Evolutionary conservation across 495 filamentous ascomycete genomes (phyloP).

Genomic region (Hyaloscypha hepaticicola): DNA sequence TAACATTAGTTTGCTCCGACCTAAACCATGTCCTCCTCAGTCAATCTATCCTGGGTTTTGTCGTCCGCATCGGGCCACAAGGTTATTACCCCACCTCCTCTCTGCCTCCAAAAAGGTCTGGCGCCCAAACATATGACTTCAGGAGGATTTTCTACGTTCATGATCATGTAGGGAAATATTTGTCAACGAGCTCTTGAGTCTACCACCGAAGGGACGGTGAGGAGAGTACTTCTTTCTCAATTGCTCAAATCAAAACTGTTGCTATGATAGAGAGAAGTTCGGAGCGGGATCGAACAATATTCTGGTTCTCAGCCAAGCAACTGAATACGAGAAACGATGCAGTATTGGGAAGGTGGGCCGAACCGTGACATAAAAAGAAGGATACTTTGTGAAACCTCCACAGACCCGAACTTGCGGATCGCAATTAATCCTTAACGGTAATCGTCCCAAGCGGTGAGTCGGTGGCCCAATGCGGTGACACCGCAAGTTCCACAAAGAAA

Average conservation of each 20-base stretch:
- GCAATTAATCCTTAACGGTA: not conserved
- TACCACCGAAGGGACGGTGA: not conserved
- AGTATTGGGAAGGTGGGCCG: not conserved
- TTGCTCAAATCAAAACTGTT: not conserved
- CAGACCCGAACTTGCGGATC: not conserved
- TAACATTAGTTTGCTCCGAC: not conserved
- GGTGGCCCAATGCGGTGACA: not conserved
- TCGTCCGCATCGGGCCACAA: not conserved
- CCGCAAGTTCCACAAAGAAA: not conserved
- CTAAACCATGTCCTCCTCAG: not conserved
- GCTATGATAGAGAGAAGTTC: not conserved
- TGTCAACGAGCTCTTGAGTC: not conserved
- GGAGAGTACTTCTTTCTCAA: not conserved
- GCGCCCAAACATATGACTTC: not conserved
- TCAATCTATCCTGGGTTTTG: not conserved
- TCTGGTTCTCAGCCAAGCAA: not conserved
- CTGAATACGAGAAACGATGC: conserved; percentile 1
- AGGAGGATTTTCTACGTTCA: no score
- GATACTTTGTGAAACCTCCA: not conserved
- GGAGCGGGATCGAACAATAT: not conserved
- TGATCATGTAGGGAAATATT: not conserved
- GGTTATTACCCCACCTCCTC: not conserved
- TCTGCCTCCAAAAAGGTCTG: not conserved
- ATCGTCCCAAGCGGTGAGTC: no score
- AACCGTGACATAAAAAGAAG: not conserved